Evolutionary conservation across 2,329 filamentous ascomycete species (phyloP), one percentile per base, ranked within the genome.

Genomic region (Colletotrichum sp.): DNA sequence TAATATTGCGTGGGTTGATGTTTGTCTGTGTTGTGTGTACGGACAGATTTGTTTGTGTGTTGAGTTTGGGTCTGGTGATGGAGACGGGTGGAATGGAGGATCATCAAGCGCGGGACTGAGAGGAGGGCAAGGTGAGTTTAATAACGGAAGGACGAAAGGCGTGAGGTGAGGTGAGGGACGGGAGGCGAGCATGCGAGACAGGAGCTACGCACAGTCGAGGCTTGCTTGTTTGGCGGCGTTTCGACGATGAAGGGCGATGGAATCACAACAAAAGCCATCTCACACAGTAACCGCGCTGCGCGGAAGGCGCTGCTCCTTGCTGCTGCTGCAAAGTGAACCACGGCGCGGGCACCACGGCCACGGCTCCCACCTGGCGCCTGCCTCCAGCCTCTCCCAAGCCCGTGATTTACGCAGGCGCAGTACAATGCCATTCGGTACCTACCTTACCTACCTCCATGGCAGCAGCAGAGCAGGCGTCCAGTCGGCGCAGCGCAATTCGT

Each of bases 181-280:
- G 63, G 34, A 49, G 69, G 65, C 34, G 16, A 39, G 15, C 36
- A 39, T 8, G 36, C 36, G 39, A 72, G 63, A 67, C 30, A 67
- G 55, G 15, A 55, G 57, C 44, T 52, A 52, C 44, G 44, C 39
- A 15, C 64, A 59, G 39, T 74, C 26, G 63, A 44, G 44, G n/a
- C 18, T 64, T 73, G 26, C 57, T 68, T 59, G 32, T 32, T 39
- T 8, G 15, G 30, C 24, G 21, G 30, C 49, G 24, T 59, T 18
- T 63, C 32, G 28, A 32, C 10, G 30, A 36, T 16, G 21, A 72
- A 52, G 44, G 44, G 44, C 63, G n/a, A 32, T 36, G 63, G 44
- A 65, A 75, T 57, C 62, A 75, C 26, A 75, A 75, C 72, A 75
- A 68, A 34, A 63, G 34, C 68, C 52, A 16, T 52, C 44, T 52